Conservation (phyloP, 1,139 yeast species). For the Diutina sp. region DNA sequence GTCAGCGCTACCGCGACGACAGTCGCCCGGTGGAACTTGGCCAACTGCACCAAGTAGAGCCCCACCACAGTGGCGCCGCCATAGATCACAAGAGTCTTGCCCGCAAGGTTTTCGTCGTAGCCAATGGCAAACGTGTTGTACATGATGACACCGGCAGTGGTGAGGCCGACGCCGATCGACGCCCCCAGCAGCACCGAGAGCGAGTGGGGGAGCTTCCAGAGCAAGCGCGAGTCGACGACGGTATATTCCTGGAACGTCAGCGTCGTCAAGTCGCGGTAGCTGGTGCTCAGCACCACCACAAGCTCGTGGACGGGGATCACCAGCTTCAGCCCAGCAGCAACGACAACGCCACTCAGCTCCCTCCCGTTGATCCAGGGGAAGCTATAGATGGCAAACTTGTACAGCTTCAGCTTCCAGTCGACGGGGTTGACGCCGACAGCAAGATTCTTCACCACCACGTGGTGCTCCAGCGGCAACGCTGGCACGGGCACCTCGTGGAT, state of each 20-base stretch:
- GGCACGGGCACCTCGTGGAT: background rate
- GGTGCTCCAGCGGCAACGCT: constrained; percentile 10
- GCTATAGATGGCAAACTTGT: constrained; percentile 31
- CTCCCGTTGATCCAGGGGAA: constrained; percentile 41
- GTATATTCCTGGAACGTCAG: constrained; percentile 36
- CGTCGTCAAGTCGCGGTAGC: constrained; percentile 32
- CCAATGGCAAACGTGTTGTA: constrained; percentile 17
- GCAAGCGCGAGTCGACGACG: constrained; percentile 28
- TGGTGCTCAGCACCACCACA: constrained; percentile 30
- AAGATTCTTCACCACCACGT: constrained; percentile 24
- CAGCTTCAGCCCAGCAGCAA: constrained; percentile 17
- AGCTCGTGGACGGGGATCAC: background rate
- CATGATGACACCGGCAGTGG: constrained; percentile 28
- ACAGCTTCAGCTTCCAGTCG: constrained; percentile 40
- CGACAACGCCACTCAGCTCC: constrained; percentile 29
- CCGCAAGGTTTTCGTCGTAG: constrained; percentile 5
- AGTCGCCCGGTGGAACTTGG: constrained; percentile 23
- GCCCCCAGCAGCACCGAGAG: constrained; percentile 26
- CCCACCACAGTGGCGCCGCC: constrained; percentile 39
- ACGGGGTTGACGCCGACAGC: constrained; percentile 34
- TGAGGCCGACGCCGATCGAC: constrained; percentile 34
- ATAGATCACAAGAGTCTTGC: constrained; percentile 24
- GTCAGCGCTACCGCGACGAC: constrained; percentile 28
- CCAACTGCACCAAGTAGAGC: constrained; percentile 26
- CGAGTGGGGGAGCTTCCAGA: constrained; percentile 24